phyloP scores from a whole-genome alignment of 169 alveolate genomes.

The Plasmodium gaboni region DNA sequence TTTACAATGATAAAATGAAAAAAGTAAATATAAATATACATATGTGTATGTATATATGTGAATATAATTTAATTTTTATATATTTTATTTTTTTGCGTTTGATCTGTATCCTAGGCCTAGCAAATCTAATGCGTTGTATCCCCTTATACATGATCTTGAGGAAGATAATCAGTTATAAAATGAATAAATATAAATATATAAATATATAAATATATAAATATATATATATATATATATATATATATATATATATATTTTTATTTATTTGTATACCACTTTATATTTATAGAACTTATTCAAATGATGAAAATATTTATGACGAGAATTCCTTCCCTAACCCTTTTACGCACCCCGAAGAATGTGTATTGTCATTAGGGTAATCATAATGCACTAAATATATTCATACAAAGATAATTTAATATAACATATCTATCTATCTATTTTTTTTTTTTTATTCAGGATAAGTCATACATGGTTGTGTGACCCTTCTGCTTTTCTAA shows the following conservation, averaged over 20 bases:
- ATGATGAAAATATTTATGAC: conserved; percentile 28
- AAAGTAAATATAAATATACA: neutral
- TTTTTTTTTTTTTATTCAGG: conserved; percentile 7
- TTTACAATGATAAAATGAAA: neutral
- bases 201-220: neutral
- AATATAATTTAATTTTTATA: neutral
- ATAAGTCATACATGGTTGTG: conserved; percentile 75
- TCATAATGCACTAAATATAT: neutral
- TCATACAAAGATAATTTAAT: neutral
- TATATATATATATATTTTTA: neutral
- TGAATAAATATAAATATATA: conserved; percentile 6
- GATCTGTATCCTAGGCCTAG: neutral
- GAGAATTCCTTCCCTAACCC: conserved; percentile 63
- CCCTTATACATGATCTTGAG: conserved; percentile 58
- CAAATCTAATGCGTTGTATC: conserved; percentile 21
- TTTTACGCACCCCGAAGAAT: conserved; percentile 62
- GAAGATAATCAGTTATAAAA: conserved; percentile 50
- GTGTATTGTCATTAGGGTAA: conserved; percentile 73
- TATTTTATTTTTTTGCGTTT: neutral
- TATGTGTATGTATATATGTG: too few relatives aligned
- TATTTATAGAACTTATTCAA: conserved; percentile 4
- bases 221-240: conserved; percentile 10
- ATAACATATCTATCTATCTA: neutral
- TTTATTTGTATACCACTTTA: neutral
- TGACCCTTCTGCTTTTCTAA: conserved; percentile 48